Evolutionary conservation across 1,284 basidiomycete species (phyloP), one percentile per base, ranked within the genome.

Genomic region (Malassezia equina): DNA sequence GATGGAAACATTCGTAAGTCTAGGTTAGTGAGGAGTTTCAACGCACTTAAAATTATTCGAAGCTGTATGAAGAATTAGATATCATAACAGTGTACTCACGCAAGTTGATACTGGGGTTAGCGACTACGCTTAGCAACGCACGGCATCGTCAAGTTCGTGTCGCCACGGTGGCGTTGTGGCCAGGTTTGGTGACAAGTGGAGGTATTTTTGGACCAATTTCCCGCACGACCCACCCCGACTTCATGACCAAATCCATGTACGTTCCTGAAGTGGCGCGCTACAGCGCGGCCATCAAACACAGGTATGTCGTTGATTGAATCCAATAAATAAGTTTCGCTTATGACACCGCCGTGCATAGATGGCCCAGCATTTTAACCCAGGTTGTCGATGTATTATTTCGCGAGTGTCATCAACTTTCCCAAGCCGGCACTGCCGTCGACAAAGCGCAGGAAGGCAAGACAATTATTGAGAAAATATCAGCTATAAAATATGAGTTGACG

Each of bases 1-100:
- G 72, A 96, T 82, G 33, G 90, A 93, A 49, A 96, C 91, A 75
- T 96, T 96, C 4, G 93, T 96, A 41, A 96, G 79, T 42, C 55
- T 57, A 31, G 7, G 23, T 44, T n/a, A 52, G 45, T 7, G 15
- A 51, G 4, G 32, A 11, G 4, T 15, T 17, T n/a, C 41, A 1
- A 47, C 53, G 23, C 31, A 57, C 75, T 71, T 73, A 62, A 73
- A 72, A 59, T 71, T 67, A 33, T 67, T 72, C 8, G 68, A 54
- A 0, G 67, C 62, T 64, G 60, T 13, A 13, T n/a, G 43, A 5
- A n/a, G 17, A 11, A 32, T 32, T 17, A 55, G 41, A 32, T n/a
- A 42, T 25, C 27, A 32, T 47, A 15, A 51, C 25, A 15, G 19
- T 28, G 13, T 17, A 27, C 21, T 33, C 31, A 60, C 59, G 59